Evolutionary conservation across 169 alveolate species (phyloP).

Genomic region (Eimeria necatrix): DNA sequence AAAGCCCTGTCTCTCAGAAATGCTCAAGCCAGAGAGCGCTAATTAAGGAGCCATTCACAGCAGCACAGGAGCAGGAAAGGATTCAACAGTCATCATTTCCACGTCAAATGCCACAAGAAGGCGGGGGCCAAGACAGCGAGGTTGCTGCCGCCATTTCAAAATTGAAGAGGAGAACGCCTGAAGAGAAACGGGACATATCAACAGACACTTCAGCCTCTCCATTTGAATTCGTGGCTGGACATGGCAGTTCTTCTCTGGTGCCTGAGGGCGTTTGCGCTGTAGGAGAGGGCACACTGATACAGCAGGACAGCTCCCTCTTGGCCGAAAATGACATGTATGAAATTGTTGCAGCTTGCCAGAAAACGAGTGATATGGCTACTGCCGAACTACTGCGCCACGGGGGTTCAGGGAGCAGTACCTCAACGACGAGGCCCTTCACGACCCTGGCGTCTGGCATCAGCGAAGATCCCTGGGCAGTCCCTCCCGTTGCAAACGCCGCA

Average conservation of each 20-base stretch:
- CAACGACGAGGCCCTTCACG: neutral
- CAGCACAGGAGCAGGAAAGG: neutral
- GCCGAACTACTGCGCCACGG: neutral
- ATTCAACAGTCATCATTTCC: neutral
- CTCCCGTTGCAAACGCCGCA: neutral
- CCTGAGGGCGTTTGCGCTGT: slow-evolving; percentile 37
- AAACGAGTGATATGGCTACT: neutral
- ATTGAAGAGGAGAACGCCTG: neutral
- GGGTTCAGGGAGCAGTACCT: too few species aligned
- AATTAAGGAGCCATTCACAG: neutral
- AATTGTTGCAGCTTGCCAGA: slow-evolving; percentile 1
- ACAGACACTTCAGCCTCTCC: neutral
- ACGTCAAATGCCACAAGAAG: neutral
- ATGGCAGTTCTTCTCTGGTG: neutral
- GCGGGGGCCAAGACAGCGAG: neutral
- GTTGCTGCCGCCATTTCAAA: neutral
- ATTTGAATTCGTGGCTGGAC: neutral
- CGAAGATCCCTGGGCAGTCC: neutral
- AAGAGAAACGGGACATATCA: neutral
- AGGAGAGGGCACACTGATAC: slow-evolving; percentile 18
- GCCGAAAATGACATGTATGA: neutral
- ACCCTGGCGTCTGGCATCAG: neutral
- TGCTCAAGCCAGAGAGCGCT: neutral
- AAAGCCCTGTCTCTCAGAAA: neutral
- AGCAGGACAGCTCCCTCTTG: neutral